Conservation (phyloP, 257 asterid species). For the Avicennia marina region DNA sequence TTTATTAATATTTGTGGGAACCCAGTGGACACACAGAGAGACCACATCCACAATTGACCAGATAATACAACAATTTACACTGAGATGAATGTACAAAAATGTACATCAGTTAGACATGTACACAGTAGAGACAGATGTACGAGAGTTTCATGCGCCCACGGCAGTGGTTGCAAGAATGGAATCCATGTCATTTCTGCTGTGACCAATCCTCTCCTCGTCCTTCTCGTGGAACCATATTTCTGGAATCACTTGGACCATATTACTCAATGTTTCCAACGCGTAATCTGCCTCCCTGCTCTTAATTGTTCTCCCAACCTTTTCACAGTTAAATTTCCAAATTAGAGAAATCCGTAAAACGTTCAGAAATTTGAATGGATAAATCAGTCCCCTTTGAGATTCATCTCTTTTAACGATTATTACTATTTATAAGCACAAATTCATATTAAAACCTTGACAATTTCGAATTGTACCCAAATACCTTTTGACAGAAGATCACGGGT, state of each 20-base stretch:
- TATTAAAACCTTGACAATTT: no score
- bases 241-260: conserved; percentile 55
- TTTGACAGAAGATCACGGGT: background rate
- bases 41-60: no score
- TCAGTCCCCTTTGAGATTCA: no score
- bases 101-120: no score
- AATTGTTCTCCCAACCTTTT: background rate
- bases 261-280: conserved; percentile 44
- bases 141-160: conserved; percentile 50
- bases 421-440: background rate
- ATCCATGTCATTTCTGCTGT: conserved; percentile 44
- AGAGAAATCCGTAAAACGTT: no score
- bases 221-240: conserved; percentile 52
- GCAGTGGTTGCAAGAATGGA: conserved; percentile 42
- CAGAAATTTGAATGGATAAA: background rate
- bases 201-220: conserved; percentile 22
- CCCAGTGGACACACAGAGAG: no score
- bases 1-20: no score
- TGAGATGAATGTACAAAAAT: background rate
- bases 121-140: background rate
- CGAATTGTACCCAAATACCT: no score
- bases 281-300: conserved; percentile 65
- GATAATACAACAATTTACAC: no score
- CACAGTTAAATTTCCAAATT: background rate
- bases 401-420: background rate